Conservation (phyloP, 257 asterid species). For the Linaria vulgaris region DNA sequence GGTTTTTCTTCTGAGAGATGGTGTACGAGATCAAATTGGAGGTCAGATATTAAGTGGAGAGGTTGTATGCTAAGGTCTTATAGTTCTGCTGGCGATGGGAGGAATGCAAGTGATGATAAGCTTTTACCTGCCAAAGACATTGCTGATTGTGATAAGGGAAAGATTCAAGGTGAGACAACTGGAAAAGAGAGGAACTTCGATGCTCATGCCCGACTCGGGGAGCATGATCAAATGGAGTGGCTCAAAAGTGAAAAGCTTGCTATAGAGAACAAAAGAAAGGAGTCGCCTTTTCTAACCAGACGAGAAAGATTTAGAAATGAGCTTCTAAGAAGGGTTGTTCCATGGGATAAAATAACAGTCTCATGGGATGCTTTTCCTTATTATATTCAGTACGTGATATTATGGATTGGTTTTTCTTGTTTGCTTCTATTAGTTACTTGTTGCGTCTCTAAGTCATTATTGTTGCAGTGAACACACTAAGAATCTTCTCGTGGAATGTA, state of each 20-base stretch:
- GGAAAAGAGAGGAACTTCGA: conserved; percentile 40
- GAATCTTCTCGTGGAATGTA: conserved; percentile 82
- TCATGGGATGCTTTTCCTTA: conserved; percentile 98
- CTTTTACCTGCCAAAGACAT: conserved; percentile 41
- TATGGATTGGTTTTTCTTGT: conserved; percentile 16
- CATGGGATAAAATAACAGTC: conserved; percentile 86
- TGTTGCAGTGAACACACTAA: conserved; percentile 68
- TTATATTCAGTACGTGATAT: conserved; percentile 62
- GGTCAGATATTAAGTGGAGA: conserved; percentile 43
- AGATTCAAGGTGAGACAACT: conserved; percentile 32
- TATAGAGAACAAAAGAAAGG: conserved; percentile 78
- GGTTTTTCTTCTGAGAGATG: conserved; percentile 40
- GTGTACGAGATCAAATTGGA: conserved; percentile 37
- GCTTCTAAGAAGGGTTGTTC: conserved; percentile 76
- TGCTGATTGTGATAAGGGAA: conserved; percentile 45
- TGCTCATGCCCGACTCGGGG: conserved; percentile 88
- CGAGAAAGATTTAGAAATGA: conserved; percentile 79
- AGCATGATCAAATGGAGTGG: conserved; percentile 96
- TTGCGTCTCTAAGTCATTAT: conserved; percentile 36
- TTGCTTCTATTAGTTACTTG: conserved; percentile 21
- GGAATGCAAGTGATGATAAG: conserved; percentile 78
- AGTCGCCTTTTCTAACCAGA: conserved; percentile 76
- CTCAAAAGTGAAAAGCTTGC: conserved; percentile 73
- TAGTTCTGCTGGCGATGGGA: conserved; percentile 94
- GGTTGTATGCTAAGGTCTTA: conserved; percentile 48